Conservation (phyloP, 108 stramenopile genomes). For the Heterococcus sp. region DNA sequence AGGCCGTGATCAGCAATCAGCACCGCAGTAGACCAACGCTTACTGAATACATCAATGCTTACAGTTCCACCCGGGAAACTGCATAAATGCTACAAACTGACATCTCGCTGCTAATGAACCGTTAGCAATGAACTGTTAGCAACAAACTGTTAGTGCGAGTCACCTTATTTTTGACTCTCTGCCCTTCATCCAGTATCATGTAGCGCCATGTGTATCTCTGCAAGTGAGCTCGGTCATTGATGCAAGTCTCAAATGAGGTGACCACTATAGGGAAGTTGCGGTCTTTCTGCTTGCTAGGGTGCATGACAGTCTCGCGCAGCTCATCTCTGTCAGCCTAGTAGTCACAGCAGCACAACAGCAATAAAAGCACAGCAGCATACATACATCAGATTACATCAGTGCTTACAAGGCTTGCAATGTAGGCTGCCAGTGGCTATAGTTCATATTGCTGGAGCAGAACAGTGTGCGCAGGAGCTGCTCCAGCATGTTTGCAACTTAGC, state of each 20-base stretch:
- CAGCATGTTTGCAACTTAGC: background rate
- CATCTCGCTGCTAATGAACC: too few species aligned
- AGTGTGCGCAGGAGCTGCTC: background rate
- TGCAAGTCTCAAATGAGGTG: conserved; percentile 78
- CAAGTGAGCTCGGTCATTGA: conserved; percentile 22
- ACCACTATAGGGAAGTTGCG: conserved; percentile 82
- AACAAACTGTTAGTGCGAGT: background rate
- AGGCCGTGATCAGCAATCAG: too few species aligned
- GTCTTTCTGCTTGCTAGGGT: conserved; percentile 40
- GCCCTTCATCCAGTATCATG: conserved; percentile 96
- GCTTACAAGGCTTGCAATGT: background rate
- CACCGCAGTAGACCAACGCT: too few species aligned
- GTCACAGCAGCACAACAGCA: background rate
- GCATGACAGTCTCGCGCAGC: conserved; percentile 5
- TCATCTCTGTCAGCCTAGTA: background rate
- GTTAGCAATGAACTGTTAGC: too few species aligned
- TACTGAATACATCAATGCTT: too few species aligned
- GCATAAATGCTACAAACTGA: too few species aligned
- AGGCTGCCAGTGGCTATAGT: background rate
- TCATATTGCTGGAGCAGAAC: background rate
- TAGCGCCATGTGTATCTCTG: conserved; percentile 40
- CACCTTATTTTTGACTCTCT: conserved; percentile 90
- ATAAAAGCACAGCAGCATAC: background rate
- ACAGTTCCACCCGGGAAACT: too few species aligned
- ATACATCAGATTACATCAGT: background rate